Percentiles rank a stretch among this genome's conserved stretches.
These are phyloP conservation scores for Nicotiana rustica DNA, from an alignment of 305 asterid genomes.

Conservation along the genomic window DNA sequence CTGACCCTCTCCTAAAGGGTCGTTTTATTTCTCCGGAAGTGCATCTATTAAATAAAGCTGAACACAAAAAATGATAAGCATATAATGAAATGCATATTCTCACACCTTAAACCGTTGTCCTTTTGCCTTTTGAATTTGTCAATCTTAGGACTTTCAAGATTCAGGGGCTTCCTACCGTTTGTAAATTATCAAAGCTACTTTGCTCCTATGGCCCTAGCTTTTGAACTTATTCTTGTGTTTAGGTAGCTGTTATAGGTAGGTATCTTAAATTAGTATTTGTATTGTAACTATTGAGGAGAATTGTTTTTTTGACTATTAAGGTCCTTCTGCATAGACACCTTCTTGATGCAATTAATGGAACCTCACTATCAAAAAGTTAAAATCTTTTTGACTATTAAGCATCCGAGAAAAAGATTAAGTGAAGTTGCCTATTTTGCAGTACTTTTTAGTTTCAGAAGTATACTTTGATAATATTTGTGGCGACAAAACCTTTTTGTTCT, in stretches of 20 bases:
- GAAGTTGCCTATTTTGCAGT: background rate
- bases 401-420: background rate
- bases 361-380: background rate
- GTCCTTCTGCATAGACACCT: too few relatives aligned
- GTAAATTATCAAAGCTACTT: too few relatives aligned
- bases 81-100: background rate
- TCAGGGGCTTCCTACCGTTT: too few relatives aligned
- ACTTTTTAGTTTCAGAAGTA: background rate
- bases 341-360: background rate
- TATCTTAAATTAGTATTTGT: too few relatives aligned
- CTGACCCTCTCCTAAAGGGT: background rate
- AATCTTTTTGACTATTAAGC: background rate
- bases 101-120: background rate
- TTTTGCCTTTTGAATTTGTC: too few relatives aligned
- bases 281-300: too few relatives aligned
- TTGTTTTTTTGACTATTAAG: too few relatives aligned
- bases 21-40: background rate
- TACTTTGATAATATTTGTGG: too few relatives aligned
- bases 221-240: too few relatives aligned
- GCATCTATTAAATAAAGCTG: background rate
- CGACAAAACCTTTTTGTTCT: background rate
- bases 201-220: too few relatives aligned
- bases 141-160: too few relatives aligned
- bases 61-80: background rate
- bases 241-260: too few relatives aligned